Base-by-base conservation (phyloP, 352 stramenopile genomes). In the Phytophthora palmivora region DNA sequence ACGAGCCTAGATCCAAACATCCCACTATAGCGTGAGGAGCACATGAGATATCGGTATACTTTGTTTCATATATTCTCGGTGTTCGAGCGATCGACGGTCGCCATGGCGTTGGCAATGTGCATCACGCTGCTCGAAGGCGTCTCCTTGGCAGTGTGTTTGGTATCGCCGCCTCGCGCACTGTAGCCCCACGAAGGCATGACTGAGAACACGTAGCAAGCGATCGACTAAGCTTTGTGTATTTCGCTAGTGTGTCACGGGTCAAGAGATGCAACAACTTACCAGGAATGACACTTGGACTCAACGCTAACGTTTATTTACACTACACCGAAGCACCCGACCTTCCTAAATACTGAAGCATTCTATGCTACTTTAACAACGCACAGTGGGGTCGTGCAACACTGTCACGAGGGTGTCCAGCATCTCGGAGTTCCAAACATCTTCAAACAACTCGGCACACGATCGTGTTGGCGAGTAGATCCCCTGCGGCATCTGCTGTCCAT, bases 361-460 rank as follows among this genome's bases (percentile, higher is more conserved):
- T 43, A 44, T 22, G 24, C 21, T 51, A 14, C 33, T 58, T 67
- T 56, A 69, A 62, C 52, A 72, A 28, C 63, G 52, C 32, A 73
- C 63, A 21, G 59, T 68, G 28, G 70, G 70, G 24, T 78, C 69
- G 34, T 81, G 68, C 32, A 81, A 43, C 48, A 76, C 72, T 26
- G 46, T 64, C 38, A 76, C 61, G 14, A 81, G 69, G 18, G 69
- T 74, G 36, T 78, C 69, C 32, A 81, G 69, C 57, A 81, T 72
- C 55, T 81, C 72, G 2, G 68, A 62, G 30, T 78, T 81, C 72
- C 72, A 81, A 37, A 76, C 67, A 42, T 76, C 67, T 19, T 76
- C 67, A 18, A 76, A 76, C 41, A 76, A 47, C 34, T 76, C 63
- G 11, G 48, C 52, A 52, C 67, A 76, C 28, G 67, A 68, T 12